A percentile compares a stretch with the other conserved stretches of the same genome.
phyloP scores from a whole-genome alignment of 257 asterid genomes.

The Scutellaria barbata region DNA sequence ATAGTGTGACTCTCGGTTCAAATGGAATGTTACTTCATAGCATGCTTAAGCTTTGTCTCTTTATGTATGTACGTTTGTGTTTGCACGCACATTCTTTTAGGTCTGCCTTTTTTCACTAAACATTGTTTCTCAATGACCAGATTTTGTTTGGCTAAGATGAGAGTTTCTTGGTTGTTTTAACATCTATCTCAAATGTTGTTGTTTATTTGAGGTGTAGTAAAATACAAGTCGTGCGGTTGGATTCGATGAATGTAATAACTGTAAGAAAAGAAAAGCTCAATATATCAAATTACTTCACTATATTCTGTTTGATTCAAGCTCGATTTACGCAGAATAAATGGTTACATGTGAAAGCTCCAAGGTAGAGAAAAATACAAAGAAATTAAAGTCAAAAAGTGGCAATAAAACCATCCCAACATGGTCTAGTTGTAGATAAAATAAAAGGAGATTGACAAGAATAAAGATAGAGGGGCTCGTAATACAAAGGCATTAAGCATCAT shows the following conservation, averaged over 20 bases:
- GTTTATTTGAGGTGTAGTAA: too few relatives aligned
- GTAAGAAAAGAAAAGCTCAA: too few relatives aligned
- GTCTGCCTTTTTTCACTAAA: slow-evolving; percentile 15
- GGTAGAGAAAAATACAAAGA: slow-evolving; percentile 31
- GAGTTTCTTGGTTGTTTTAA: not conserved
- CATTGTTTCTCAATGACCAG: slow-evolving; percentile 1
- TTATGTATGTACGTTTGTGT: slow-evolving; percentile 23
- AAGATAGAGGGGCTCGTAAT: not conserved
- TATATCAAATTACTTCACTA: too few relatives aligned
- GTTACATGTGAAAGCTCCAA: slow-evolving; percentile 35
- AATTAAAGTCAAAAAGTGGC: slow-evolving; percentile 49
- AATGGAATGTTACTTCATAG: slow-evolving; percentile 31
- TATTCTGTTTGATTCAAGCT: too few relatives aligned
- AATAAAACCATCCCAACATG: slow-evolving; percentile 47
- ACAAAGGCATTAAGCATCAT: not conserved
- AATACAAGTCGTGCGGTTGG: too few relatives aligned
- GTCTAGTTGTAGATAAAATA: slow-evolving; percentile 1
- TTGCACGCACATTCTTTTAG: slow-evolving; percentile 29
- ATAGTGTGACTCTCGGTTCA: not conserved
- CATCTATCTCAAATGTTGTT: not conserved
- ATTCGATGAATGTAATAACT: too few relatives aligned
- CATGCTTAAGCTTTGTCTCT: slow-evolving; percentile 23
- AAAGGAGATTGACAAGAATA: not conserved
- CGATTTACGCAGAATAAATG: too few relatives aligned
- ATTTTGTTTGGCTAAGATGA: not conserved